phyloP scores from a whole-genome alignment of 1,284 basidiomycete species.

The Phellopilus nigrolimitatus region DNA sequence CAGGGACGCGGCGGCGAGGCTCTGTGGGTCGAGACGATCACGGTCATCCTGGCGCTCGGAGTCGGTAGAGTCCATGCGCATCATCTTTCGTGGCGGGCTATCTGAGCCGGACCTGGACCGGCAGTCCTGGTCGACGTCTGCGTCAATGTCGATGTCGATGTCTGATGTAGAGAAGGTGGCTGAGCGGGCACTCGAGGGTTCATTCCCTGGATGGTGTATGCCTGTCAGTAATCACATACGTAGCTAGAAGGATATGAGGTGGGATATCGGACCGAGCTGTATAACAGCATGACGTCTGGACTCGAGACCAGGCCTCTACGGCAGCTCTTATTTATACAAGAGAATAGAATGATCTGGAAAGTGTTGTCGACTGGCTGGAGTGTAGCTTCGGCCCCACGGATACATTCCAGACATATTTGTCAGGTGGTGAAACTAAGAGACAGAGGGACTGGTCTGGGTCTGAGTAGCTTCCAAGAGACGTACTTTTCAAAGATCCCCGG shows the following conservation, averaged over 20 bases:
- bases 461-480: too few species aligned
- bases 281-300: not conserved
- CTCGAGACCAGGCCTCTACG: too few species aligned
- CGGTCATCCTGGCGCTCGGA: constrained; percentile 11
- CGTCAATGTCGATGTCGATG: constrained; percentile 15
- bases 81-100: constrained; percentile 17
- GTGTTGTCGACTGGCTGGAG: too few species aligned
- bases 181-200: not conserved
- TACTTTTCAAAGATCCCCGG: constrained; percentile 6
- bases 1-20: constrained; percentile 19
- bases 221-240: not conserved
- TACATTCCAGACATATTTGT: too few species aligned
- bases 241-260: not conserved
- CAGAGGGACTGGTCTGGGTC: too few species aligned
- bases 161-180: constrained; percentile 16
- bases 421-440: too few species aligned
- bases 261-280: not conserved
- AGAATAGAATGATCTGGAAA: too few species aligned
- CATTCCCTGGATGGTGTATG: constrained; percentile 7
- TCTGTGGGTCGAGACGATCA: constrained; percentile 18
- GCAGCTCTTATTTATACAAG: too few species aligned
- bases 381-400: too few species aligned
- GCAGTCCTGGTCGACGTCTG: constrained; percentile 12
- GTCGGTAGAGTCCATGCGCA: constrained; percentile 13
- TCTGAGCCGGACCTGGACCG: constrained; percentile 9